Percentiles rank a stretch among this genome's conserved stretches.
These are phyloP conservation scores for Fraxinus sp. DNA, from an alignment of 305 asterid species.

Conservation along the genomic window DNA sequence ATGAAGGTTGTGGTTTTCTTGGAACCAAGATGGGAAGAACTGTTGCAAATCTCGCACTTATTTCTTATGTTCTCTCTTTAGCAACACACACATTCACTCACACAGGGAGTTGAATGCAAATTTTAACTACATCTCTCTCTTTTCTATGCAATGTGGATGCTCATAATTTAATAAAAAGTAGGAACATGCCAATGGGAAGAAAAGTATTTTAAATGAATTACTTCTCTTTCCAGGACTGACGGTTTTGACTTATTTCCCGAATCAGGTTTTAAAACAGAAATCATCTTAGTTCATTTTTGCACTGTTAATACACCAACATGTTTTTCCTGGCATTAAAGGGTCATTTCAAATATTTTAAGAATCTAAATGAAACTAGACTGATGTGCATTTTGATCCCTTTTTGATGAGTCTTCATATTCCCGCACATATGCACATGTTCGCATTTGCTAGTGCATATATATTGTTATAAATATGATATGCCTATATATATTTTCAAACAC, in stretches of 20 bases:
- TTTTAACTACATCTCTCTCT: not conserved
- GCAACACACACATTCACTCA: not conserved
- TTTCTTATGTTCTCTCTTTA: not conserved
- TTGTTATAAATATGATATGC: not conserved
- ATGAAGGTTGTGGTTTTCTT: not conserved
- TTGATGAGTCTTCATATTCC: not conserved
- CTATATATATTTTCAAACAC: not conserved
- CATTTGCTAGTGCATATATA: not conserved
- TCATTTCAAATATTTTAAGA: not conserved
- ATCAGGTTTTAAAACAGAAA: not conserved
- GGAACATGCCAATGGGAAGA: not conserved
- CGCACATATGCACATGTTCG: not conserved
- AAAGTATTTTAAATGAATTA: not conserved
- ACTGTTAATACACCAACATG: not conserved
- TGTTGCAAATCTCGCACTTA: not conserved
- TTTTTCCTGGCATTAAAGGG: not conserved
- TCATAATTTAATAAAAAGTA: not conserved
- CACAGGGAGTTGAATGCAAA: not conserved
- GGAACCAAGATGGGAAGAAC: not conserved
- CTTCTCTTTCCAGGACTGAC: not conserved
- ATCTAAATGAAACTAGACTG: not conserved
- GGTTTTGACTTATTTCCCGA: not conserved
- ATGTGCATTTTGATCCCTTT: not conserved
- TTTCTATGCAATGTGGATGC: not conserved
- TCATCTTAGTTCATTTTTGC: not conserved